phyloP scores from a whole-genome alignment of 2,329 filamentous ascomycete genomes.

The Chaetomium sp. region DNA sequence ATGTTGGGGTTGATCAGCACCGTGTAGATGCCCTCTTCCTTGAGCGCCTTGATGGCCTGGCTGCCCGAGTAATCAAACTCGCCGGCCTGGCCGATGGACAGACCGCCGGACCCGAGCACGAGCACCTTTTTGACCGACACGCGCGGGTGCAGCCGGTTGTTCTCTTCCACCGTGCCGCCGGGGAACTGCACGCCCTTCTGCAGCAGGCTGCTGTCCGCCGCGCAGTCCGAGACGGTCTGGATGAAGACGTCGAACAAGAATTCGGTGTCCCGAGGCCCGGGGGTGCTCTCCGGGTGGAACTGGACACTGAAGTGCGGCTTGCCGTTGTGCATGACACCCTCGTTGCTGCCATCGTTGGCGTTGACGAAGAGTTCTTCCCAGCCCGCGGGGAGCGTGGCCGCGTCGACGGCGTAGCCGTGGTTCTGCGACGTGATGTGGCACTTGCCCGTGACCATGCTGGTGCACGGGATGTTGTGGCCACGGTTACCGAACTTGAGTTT shows the following conservation, averaged over 20 bases:
- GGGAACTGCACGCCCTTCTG: conserved; percentile 76
- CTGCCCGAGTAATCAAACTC: conserved; percentile 99
- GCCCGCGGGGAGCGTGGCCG: conserved; percentile 63
- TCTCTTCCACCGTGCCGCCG: conserved; percentile 74
- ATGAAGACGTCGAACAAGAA: conserved; percentile 98
- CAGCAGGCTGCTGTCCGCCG: conserved; percentile 61
- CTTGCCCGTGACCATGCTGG: conserved; percentile 87
- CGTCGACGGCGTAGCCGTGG: conserved; percentile 91
- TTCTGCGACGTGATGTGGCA: conserved; percentile 99
- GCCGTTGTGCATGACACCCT: conserved; percentile 83
- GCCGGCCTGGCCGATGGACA: conserved; percentile 95
- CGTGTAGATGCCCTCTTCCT: conserved; percentile 97
- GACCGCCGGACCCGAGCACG: conserved; percentile 85
- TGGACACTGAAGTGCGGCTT: conserved; percentile 98
- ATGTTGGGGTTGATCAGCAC: conserved; percentile 99
- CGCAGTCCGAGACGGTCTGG: conserved; percentile 67
- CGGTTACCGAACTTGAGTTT: conserved; percentile 99
- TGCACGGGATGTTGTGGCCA: conserved; percentile 97
- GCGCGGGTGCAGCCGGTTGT: conserved; percentile 66
- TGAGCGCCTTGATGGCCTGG: conserved; percentile 96
- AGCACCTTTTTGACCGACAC: conserved; percentile 91
- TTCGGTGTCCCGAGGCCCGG: conserved; percentile 90
- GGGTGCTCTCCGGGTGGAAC: conserved; percentile 96
- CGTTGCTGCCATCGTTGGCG: conserved; percentile 96
- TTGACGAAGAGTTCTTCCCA: conserved; percentile 98